These are phyloP conservation scores for Podospora anserina DNA, from an alignment of 495 filamentous ascomycete species.

Conservation along the genomic window DNA sequence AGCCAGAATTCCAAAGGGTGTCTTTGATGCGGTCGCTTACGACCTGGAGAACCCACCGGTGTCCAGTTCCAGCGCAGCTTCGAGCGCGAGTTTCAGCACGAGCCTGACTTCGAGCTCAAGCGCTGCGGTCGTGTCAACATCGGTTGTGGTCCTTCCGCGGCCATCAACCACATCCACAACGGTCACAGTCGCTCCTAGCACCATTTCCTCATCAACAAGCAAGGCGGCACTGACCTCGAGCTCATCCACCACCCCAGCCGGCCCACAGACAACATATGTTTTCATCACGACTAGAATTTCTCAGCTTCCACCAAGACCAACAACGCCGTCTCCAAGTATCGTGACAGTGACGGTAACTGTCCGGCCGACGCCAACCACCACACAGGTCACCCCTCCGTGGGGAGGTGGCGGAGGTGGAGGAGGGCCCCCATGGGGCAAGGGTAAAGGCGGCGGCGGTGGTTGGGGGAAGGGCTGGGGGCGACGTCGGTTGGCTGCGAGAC, in stretches of 20 bases:
- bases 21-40: conserved; percentile 31
- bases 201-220: not conserved
- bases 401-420: not conserved
- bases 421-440: conserved; percentile 15
- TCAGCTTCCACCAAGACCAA: conserved; percentile 4
- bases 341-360: conserved; percentile 15
- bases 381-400: not conserved
- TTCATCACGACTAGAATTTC: conserved; percentile 20
- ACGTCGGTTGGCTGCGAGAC: conserved; percentile 3
- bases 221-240: not conserved
- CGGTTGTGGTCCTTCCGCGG: not conserved
- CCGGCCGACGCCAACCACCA: not conserved
- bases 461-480: conserved; percentile 13
- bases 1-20: conserved; percentile 31
- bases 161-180: not conserved
- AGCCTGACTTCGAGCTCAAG: not conserved
- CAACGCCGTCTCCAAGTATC: not conserved
- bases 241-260: not conserved
- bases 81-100: not conserved
- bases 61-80: not conserved
- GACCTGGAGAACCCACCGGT: conserved; percentile 13
- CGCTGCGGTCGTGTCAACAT: not conserved
- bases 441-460: conserved; percentile 5
- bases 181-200: not conserved
- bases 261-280: conserved; percentile 7